Conservation (phyloP, 1,139 yeast species). For the Lodderomyces orthopsilosis region DNA sequence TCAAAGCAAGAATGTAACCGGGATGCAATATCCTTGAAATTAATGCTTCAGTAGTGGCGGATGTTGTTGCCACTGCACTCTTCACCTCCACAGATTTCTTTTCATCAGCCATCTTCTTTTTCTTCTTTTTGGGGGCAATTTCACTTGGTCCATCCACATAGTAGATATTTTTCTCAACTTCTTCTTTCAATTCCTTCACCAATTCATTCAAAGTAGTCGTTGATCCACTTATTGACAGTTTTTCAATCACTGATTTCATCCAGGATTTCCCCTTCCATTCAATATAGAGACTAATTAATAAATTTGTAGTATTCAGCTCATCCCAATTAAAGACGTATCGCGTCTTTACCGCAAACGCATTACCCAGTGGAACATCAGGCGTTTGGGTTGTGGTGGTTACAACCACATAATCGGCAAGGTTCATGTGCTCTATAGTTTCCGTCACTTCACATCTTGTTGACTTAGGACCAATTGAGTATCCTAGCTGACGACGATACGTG, state of each 20-base stretch:
- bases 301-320: conserved; percentile 35
- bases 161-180: conserved; percentile 25
- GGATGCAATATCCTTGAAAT: not conserved
- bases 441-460: conserved; percentile 51
- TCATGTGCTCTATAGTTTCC: conserved; percentile 43
- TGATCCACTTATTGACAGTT: conserved; percentile 49
- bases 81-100: not conserved
- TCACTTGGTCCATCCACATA: conserved; percentile 21
- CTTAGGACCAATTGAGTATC: conserved; percentile 57
- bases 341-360: conserved; percentile 50
- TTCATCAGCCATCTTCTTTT: conserved; percentile 8
- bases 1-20: not conserved
- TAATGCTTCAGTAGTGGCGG: conserved; percentile 13
- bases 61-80: not conserved
- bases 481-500: conserved; percentile 46
- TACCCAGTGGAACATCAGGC: conserved; percentile 63
- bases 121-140: conserved; percentile 8
- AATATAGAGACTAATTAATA: conserved; percentile 43
- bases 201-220: conserved; percentile 35
- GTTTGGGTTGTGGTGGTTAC: conserved; percentile 43
- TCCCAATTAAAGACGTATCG: conserved; percentile 51
- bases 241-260: conserved; percentile 55
- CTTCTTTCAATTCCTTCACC: conserved; percentile 27
- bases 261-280: conserved; percentile 59
- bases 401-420: conserved; percentile 35